phyloP scores from a whole-genome alignment of 108 stramenopile genomes.

The Nannochloropsis oceanica region DNA sequence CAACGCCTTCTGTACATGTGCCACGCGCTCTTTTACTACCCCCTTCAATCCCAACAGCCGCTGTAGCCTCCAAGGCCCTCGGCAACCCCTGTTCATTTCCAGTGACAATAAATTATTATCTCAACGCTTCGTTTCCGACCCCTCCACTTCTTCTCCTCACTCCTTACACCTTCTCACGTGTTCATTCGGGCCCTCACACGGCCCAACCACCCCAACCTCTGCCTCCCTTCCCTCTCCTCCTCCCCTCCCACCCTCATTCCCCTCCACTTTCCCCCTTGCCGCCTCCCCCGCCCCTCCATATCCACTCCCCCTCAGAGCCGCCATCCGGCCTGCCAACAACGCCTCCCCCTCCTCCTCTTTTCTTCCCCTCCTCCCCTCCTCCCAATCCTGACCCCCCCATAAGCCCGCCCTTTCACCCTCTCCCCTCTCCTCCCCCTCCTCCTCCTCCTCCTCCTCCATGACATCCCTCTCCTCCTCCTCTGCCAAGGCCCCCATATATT shows the following conservation, averaged over 20 bases:
- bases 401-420: slow-evolving; percentile 39
- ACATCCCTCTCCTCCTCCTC: not conserved
- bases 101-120: no score
- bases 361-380: not conserved
- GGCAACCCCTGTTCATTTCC: no score
- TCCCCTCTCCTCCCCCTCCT: not conserved
- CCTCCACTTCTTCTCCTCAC: no score
- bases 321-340: not conserved
- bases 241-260: not conserved
- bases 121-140: no score
- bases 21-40: no score
- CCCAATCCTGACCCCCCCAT: slow-evolving; percentile 68
- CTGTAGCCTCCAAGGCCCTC: no score
- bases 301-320: not conserved
- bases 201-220: not conserved
- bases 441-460: not conserved
- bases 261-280: not conserved
- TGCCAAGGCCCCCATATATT: slow-evolving; percentile 42
- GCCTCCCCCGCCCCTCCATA: not conserved
- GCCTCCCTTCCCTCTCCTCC: not conserved
- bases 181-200: not conserved
- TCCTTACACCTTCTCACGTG: no score
- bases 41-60: no score
- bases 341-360: not conserved
- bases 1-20: no score